Evolutionary conservation across 2,329 filamentous ascomycete species (phyloP).

Genomic region (Pyricularia sp.): DNA sequence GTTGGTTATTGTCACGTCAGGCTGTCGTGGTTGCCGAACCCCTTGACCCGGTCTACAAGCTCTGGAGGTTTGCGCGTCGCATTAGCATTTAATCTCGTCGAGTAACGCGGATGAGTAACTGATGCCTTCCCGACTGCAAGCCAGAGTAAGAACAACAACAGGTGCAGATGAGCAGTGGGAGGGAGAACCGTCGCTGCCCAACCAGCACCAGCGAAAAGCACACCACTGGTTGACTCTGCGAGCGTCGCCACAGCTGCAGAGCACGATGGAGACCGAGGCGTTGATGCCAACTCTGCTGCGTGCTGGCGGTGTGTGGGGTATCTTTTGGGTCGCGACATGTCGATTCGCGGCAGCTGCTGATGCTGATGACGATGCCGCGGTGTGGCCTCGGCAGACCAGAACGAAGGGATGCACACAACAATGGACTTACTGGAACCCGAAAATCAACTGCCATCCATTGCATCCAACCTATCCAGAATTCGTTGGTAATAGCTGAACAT

Average conservation of each 20-base stretch:
- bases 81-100: background rate
- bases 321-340: background rate
- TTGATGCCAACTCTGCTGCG: background rate
- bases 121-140: background rate
- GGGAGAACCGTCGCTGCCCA: background rate
- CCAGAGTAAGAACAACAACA: background rate
- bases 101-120: background rate
- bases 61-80: constrained; percentile 17
- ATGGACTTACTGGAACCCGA: background rate
- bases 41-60: constrained; percentile 32
- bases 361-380: background rate
- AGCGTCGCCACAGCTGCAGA: background rate
- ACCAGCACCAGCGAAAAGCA: background rate
- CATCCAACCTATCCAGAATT: background rate
- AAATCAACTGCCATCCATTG: background rate
- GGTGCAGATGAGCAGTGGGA: background rate
- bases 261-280: background rate
- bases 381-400: background rate
- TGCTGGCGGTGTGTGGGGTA: background rate
- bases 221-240: background rate
- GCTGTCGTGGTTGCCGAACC: constrained; percentile 14
- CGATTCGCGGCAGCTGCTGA: background rate
- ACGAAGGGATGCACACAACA: background rate
- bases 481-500: background rate
- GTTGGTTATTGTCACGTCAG: constrained; percentile 10